Evolutionary conservation across 805 yeast genomes (phyloP), one percentile per base, ranked within the genome.

Genomic region (Alloascoidea africana): DNA sequence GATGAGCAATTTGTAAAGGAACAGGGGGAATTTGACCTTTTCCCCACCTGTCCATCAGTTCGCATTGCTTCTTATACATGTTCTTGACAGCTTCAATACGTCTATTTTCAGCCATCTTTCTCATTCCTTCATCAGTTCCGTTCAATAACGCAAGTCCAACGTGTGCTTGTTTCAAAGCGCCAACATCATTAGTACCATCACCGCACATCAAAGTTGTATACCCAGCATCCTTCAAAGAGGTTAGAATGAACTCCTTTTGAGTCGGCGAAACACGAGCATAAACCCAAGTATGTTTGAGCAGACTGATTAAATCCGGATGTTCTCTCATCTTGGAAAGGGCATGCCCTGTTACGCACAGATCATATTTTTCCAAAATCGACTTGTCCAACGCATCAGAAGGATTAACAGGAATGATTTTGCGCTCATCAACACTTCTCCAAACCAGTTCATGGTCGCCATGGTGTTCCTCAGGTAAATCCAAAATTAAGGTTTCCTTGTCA

Each of bases 111-210:
- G 80, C 84, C 41, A 87, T 72, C 60, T 86, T 84, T 60, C 81
- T 81, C 74, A 91, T 66, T 35, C 94, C 81, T 38, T 84, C 96
- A 53, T 83, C 94, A 40, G 98, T 87, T 61, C 97, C 98, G 52
- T 91, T 91, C 56, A 91, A 69, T 48, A 91, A 65, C n/a, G 98
- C 98, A 55, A 91, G 83, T 66, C 98, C 98, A 53, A 91, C 80
- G 53, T 91, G 94, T 2, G 98, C 97, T 64, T 91, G 97, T 59
- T 91, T 91, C 61, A 91, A 72, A 39, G 98, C 98, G 59, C 98
- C 98, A 37, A 91, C 98, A 66, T 91, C 98, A 55, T 91, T 91
- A n/a, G 98, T 91, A 61, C 98, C 98, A 62, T 91, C 98, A 67
- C 98, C 98, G 62, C 98, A 91, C 98, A 91, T 91, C 50, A 91